A percentile compares a stretch with the other conserved stretches of the same genome.
phyloP scores from a whole-genome alignment of 768 basidiomycete genomes.

The Auriscalpium orientale region DNA sequence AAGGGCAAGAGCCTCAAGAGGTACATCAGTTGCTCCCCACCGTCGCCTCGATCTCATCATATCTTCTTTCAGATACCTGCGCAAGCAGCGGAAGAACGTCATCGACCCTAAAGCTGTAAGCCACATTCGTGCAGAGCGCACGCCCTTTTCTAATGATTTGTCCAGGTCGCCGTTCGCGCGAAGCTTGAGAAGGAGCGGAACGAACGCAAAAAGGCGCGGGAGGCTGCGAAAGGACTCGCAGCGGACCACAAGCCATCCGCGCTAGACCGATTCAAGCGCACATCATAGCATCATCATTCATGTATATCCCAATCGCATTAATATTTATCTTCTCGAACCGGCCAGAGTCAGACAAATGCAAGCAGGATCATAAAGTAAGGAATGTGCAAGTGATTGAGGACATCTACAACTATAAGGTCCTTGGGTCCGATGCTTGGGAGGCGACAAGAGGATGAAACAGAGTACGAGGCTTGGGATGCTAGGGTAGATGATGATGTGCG shows the following conservation, averaged over 20 bases:
- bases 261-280: constrained; percentile 31
- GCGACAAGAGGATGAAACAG: no score
- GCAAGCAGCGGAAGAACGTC: constrained; percentile 93
- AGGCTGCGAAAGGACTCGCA: constrained; percentile 17
- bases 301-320: neutral
- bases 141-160: constrained; percentile 18
- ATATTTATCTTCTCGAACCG: neutral
- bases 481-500: no score
- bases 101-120: constrained; percentile 74
- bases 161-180: constrained; percentile 36
- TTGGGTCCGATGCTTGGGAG: neutral
- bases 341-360: neutral
- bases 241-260: constrained; percentile 26
- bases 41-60: neutral
- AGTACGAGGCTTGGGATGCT: no score
- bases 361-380: neutral
- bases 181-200: constrained; percentile 32
- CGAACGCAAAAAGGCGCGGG: constrained; percentile 22
- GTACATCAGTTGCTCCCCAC: constrained; percentile 19
- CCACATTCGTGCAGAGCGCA: constrained; percentile 9
- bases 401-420: neutral
- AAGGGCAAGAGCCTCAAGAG: constrained; percentile 83
- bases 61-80: constrained; percentile 43
- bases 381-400: neutral
- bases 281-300: neutral